Evolutionary conservation across 768 basidiomycete species (phyloP).

Genomic region (Xerocomellus dryophilus): DNA sequence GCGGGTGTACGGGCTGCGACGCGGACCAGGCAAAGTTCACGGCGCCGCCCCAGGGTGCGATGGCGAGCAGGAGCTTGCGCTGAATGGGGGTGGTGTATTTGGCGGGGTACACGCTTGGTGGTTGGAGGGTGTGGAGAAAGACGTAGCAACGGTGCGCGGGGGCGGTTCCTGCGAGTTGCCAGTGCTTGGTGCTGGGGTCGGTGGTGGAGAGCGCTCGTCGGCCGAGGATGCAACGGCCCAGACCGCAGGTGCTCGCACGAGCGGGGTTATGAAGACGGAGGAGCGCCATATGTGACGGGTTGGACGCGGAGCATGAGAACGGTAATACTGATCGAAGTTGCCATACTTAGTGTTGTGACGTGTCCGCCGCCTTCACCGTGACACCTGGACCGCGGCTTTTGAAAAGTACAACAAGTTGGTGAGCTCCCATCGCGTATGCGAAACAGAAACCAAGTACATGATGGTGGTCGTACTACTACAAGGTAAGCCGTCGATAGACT

Average conservation of each 20-base stretch:
- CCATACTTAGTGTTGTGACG: neutral
- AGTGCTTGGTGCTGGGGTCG: slow-evolving; percentile 3
- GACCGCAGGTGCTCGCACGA: neutral
- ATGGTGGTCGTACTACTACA: too few species aligned
- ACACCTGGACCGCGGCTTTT: too few species aligned
- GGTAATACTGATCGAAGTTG: neutral
- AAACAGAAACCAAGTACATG: too few species aligned
- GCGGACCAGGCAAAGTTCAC: slow-evolving; percentile 62
- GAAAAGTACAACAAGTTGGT: too few species aligned
- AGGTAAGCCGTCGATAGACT: neutral
- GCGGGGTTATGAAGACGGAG: neutral
- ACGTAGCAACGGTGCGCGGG: slow-evolving; percentile 52
- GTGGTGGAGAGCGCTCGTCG: slow-evolving; percentile 9
- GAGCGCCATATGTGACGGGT: too few species aligned
- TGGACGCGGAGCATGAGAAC: neutral
- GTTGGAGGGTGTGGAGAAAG: slow-evolving; percentile 48
- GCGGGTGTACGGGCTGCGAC: slow-evolving; percentile 18
- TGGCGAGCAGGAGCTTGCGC: slow-evolving; percentile 45
- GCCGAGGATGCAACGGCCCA: neutral
- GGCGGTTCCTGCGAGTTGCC: slow-evolving; percentile 50
- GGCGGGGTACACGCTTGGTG: slow-evolving; percentile 49
- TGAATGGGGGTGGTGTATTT: slow-evolving; percentile 48
- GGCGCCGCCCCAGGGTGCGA: slow-evolving; percentile 47
- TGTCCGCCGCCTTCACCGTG: too few species aligned
- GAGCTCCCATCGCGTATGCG: too few species aligned